These are phyloP conservation scores for Stephanodiscus triporus DNA, from an alignment of 108 stramenopile genomes.

Conservation along the genomic window DNA sequence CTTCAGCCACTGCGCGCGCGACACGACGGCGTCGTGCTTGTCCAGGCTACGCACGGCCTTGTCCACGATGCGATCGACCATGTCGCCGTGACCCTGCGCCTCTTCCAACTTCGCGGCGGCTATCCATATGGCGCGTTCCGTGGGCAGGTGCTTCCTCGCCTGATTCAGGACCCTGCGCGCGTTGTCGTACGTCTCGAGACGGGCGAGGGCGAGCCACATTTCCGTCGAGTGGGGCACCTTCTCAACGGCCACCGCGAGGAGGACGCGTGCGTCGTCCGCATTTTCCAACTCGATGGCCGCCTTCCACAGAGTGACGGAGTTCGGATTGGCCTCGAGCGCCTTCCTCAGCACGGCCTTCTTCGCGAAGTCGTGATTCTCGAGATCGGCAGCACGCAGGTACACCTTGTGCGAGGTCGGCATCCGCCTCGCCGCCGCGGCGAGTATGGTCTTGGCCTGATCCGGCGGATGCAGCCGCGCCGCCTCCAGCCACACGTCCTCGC, in stretches of 20 bases:
- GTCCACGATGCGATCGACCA: conserved; percentile 79
- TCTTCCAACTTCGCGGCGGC: conserved; percentile 98
- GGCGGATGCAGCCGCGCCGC: conserved; percentile 90
- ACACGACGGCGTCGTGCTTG: conserved; percentile 82
- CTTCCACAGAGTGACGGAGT: conserved; percentile 94
- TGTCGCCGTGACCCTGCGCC: conserved; percentile 79
- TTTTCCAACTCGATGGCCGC: conserved; percentile 96
- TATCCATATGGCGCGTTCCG: conserved; percentile 94
- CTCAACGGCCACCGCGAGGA: conserved; percentile 94
- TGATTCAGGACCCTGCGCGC: conserved; percentile 95
- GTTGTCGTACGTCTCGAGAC: conserved; percentile 96
- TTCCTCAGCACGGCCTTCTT: conserved; percentile 96
- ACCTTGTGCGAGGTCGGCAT: conserved; percentile 74
- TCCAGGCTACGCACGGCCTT: conserved; percentile 76
- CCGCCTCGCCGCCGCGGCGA: conserved; percentile 80
- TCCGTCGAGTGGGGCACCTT: conserved; percentile 96
- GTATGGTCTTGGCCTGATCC: conserved; percentile 89
- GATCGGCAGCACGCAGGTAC: conserved; percentile 80
- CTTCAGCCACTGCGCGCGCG: conserved; percentile 86
- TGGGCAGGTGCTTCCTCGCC: conserved; percentile 91
- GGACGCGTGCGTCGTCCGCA: conserved; percentile 90
- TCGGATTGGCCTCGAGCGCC: conserved; percentile 93
- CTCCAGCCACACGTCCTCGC: conserved; percentile 98
- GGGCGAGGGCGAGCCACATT: conserved; percentile 97
- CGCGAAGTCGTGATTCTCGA: conserved; percentile 71